Percentiles rank a stretch among this genome's conserved stretches.
Conservation (phyloP, 768 basidiomycete genomes). For the Podaxis sp. region DNA sequence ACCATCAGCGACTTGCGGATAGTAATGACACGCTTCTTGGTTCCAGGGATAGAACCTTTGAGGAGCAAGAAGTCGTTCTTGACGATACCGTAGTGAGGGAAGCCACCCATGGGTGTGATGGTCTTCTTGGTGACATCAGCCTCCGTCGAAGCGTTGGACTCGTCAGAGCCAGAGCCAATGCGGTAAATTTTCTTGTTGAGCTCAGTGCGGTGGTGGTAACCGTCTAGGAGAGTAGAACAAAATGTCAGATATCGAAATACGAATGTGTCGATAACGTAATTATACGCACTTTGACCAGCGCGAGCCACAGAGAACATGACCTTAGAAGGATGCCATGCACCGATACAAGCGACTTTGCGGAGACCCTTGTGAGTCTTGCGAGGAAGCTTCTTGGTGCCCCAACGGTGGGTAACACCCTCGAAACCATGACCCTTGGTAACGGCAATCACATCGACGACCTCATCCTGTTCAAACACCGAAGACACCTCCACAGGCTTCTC, state of each 20-base stretch:
- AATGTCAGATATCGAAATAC: conserved; percentile 8
- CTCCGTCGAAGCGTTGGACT: conserved; percentile 88
- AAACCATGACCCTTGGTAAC: conserved; percentile 99
- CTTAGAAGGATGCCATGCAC: conserved; percentile 98
- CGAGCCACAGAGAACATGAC: conserved; percentile 99
- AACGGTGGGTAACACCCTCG: conserved; percentile 99
- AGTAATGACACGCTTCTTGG: conserved; percentile 97
- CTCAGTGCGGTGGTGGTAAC: conserved; percentile 96
- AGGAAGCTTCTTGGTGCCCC: conserved; percentile 99
- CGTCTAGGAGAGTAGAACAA: conserved; percentile 48
- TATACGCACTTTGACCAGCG: conserved; percentile 93
- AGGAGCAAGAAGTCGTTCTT: conserved; percentile 98
- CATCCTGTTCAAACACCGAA: conserved; percentile 93
- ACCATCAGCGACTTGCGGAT: conserved; percentile 97
- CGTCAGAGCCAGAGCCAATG: conserved; percentile 76
- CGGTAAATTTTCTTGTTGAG: conserved; percentile 99
- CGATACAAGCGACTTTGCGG: conserved; percentile 98
- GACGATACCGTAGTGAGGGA: conserved; percentile 98
- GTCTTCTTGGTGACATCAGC: conserved; percentile 90
- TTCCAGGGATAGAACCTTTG: conserved; percentile 94
- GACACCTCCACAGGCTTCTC: conserved; percentile 92
- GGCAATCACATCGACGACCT: conserved; percentile 94
- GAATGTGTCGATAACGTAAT: background rate
- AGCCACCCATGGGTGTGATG: conserved; percentile 98
- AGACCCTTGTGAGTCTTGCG: conserved; percentile 99